A percentile compares a stretch with the other conserved stretches of the same genome.
Evolutionary conservation across 2,329 filamentous ascomycete species (phyloP).

Genomic region (Pseudomassariella vexata): DNA sequence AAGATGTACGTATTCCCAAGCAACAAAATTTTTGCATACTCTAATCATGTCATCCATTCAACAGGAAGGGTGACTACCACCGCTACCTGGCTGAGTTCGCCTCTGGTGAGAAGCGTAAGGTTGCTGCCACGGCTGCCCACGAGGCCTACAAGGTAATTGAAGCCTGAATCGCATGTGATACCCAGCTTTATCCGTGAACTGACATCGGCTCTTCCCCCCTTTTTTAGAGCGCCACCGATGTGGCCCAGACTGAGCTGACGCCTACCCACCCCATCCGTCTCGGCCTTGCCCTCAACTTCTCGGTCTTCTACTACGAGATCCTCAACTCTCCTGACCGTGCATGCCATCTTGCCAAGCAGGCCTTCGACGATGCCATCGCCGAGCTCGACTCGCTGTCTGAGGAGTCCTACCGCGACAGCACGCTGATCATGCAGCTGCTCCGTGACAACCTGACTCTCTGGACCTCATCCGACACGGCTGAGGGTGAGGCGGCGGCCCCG

Average conservation of each 20-base stretch:
- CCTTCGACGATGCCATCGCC: slow-evolving; percentile 96
- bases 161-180: slow-evolving; percentile 1
- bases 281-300: slow-evolving; percentile 97
- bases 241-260: slow-evolving; percentile 94
- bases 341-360: slow-evolving; percentile 98
- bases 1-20: slow-evolving; percentile 73
- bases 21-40: slow-evolving; percentile 6
- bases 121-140: slow-evolving; percentile 77
- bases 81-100: slow-evolving; percentile 93
- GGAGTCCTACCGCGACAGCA: slow-evolving; percentile 98
- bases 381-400: slow-evolving; percentile 97
- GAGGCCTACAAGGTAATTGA: slow-evolving; percentile 90
- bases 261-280: slow-evolving; percentile 98
- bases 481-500: slow-evolving; percentile 62
- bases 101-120: slow-evolving; percentile 86
- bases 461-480: slow-evolving; percentile 88
- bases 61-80: slow-evolving; percentile 95
- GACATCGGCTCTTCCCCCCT: slow-evolving; percentile 9
- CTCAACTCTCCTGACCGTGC: slow-evolving; percentile 96
- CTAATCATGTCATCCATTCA: slow-evolving; percentile 10
- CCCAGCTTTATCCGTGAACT: neutral
- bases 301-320: slow-evolving; percentile 99
- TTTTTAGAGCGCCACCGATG: slow-evolving; percentile 84
- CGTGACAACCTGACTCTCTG: slow-evolving; percentile 97
- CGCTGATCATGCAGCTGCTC: slow-evolving; percentile 97